These are phyloP conservation scores for Phaseolus coccineus DNA, from an alignment of 331 rosid species.

Conservation along the genomic window DNA sequence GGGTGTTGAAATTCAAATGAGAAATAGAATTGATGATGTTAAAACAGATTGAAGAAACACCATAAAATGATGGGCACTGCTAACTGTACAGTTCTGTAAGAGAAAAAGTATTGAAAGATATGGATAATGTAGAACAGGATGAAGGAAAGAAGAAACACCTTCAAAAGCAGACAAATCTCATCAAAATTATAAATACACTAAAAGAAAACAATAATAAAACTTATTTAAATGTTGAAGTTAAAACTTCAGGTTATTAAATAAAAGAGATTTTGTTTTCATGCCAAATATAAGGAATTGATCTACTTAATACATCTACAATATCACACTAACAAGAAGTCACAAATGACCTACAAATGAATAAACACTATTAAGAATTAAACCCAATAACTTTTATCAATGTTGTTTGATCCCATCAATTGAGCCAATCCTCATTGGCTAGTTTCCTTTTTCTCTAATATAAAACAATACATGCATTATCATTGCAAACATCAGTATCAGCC, in stretches of 20 bases:
- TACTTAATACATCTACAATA: background rate
- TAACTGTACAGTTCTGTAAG: background rate
- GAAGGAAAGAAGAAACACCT: conserved; percentile 10
- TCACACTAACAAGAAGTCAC: background rate
- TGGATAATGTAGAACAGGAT: conserved; percentile 14
- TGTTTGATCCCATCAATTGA: background rate
- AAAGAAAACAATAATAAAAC: background rate
- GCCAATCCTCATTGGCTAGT: background rate
- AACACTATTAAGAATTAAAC: conserved; percentile 12
- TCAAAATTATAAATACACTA: background rate
- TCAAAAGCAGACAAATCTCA: conserved; percentile 2
- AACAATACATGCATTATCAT: background rate
- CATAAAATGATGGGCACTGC: background rate
- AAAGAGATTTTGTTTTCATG: conserved; percentile 20
- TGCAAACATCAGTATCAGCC: conserved; percentile 28
- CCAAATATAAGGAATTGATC: background rate
- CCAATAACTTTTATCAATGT: background rate
- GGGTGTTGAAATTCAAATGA: conserved; percentile 3
- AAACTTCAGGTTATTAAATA: conserved; percentile 18
- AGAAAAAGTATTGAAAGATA: background rate
- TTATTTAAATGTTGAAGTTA: conserved; percentile 1
- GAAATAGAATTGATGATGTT: background rate
- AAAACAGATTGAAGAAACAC: background rate
- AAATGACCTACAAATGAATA: conserved; percentile 18
- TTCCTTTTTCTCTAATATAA: background rate